A percentile compares a stretch with the other conserved stretches of the same genome.
Conservation (phyloP, 495 filamentous ascomycete species). For the Daldinia vernicosa region DNA sequence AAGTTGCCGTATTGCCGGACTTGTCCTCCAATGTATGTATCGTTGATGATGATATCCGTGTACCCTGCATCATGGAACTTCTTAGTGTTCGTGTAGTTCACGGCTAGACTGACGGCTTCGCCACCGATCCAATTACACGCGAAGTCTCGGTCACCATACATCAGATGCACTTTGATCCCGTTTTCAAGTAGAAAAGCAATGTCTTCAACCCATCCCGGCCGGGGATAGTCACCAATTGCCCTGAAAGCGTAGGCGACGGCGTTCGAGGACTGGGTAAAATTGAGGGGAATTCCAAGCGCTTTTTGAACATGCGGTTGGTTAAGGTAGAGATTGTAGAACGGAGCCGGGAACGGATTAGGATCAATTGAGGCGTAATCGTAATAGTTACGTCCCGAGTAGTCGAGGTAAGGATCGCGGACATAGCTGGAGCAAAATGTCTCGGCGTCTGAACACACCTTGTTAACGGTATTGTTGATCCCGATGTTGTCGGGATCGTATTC, state of each 20-base stretch:
- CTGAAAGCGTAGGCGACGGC: conserved; percentile 63
- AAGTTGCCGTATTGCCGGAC: conserved; percentile 74
- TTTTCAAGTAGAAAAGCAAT: conserved; percentile 61
- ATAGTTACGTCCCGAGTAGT: conserved; percentile 59
- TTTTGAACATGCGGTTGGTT: conserved; percentile 69
- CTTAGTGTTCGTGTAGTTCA: conserved; percentile 57
- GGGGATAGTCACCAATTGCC: conserved; percentile 61
- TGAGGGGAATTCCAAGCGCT: conserved; percentile 71
- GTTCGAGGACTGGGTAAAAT: conserved; percentile 67
- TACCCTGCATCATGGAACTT: conserved; percentile 67
- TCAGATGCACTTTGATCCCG: conserved; percentile 71
- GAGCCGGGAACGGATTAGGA: conserved; percentile 65
- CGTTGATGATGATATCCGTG: conserved; percentile 57
- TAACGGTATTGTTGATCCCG: conserved; percentile 59
- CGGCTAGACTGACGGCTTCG: conserved; percentile 64
- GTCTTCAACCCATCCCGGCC: conserved; percentile 56
- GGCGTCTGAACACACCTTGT: conserved; percentile 54
- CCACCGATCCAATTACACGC: conserved; percentile 74
- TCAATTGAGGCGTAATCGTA: conserved; percentile 65
- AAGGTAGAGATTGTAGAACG: conserved; percentile 67
- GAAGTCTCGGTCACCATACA: conserved; percentile 70
- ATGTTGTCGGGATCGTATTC: conserved; percentile 57
- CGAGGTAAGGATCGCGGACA: conserved; percentile 58
- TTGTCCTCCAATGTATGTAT: conserved; percentile 65
- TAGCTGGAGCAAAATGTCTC: conserved; percentile 55